Conservation (phyloP, 2,329 filamentous ascomycete species). For the Verticillium zaregamsianum region DNA sequence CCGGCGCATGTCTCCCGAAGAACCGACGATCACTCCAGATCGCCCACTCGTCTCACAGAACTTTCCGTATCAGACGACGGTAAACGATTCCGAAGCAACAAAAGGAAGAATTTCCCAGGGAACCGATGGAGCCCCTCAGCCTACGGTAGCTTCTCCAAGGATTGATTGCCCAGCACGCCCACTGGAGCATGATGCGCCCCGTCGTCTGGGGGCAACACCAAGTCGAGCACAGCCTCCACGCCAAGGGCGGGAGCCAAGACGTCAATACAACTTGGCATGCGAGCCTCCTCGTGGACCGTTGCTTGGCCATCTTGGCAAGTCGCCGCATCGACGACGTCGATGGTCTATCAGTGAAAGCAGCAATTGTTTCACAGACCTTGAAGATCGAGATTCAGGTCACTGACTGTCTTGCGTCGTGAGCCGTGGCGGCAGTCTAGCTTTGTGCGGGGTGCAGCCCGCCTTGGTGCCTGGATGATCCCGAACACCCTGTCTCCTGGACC, state of each 20-base stretch:
- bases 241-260: neutral
- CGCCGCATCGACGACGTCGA: neutral
- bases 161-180: neutral
- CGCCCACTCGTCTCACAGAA: no score
- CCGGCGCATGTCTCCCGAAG: neutral
- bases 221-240: neutral
- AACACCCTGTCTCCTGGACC: neutral
- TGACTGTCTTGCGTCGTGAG: neutral
- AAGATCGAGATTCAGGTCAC: neutral
- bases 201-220: neutral
- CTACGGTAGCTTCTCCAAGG: neutral
- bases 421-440: neutral
- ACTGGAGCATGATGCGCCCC: neutral
- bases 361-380: neutral
- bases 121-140: neutral
- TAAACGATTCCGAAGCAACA: neutral
- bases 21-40: neutral
- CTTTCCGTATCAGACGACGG: neutral
- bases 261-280: neutral
- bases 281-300: neutral
- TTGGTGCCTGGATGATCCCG: neutral
- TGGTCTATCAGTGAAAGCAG: neutral
- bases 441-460: neutral
- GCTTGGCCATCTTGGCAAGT: neutral
- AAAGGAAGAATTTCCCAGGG: neutral